Evolutionary conservation across 2,329 filamentous ascomycete species (phyloP).

Genomic region (Paraphaeosphaeria minitans): DNA sequence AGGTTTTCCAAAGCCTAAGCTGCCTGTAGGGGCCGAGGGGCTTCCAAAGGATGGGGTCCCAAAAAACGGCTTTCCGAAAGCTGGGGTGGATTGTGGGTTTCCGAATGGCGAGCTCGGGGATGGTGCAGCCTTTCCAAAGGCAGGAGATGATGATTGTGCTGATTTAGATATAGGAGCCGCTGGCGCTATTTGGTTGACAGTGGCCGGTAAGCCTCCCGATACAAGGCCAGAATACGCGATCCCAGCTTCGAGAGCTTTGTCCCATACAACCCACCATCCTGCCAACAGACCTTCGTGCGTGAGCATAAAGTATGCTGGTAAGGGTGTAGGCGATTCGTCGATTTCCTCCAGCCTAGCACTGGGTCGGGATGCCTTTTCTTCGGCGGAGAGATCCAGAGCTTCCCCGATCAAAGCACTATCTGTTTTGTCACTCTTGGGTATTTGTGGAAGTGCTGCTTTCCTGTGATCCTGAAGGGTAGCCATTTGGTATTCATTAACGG

Average conservation of each 20-base stretch:
- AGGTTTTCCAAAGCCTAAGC: conserved; percentile 26
- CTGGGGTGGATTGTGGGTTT: conserved; percentile 24
- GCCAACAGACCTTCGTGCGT: conserved; percentile 87
- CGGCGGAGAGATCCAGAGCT: conserved; percentile 81
- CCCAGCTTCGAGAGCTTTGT: conserved; percentile 78
- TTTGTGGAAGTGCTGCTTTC: conserved; percentile 67
- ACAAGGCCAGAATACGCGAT: conserved; percentile 74
- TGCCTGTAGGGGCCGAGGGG: conserved; percentile 23
- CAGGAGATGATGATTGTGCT: conserved; percentile 14
- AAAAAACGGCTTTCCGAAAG: conserved; percentile 33
- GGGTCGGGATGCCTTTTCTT: conserved; percentile 77
- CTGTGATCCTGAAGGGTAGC: conserved; percentile 76
- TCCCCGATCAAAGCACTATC: conserved; percentile 82
- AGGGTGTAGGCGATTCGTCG: conserved; percentile 75
- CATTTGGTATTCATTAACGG: conserved; percentile 72
- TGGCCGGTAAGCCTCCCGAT: conserved; percentile 42
- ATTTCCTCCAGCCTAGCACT: conserved; percentile 78
- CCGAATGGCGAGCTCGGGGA: conserved; percentile 17
- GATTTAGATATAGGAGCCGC: conserved; percentile 16
- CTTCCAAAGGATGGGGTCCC: conserved; percentile 32
- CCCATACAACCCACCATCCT: conserved; percentile 91
- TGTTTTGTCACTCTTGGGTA: conserved; percentile 46
- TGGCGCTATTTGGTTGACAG: conserved; percentile 32
- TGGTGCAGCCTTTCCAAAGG: conserved; percentile 22
- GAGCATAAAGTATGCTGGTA: conserved; percentile 82